A percentile compares a stretch with the other conserved stretches of the same genome.
phyloP scores from a whole-genome alignment of 1,284 basidiomycete genomes.

The Ceratobasidium sp. region DNA sequence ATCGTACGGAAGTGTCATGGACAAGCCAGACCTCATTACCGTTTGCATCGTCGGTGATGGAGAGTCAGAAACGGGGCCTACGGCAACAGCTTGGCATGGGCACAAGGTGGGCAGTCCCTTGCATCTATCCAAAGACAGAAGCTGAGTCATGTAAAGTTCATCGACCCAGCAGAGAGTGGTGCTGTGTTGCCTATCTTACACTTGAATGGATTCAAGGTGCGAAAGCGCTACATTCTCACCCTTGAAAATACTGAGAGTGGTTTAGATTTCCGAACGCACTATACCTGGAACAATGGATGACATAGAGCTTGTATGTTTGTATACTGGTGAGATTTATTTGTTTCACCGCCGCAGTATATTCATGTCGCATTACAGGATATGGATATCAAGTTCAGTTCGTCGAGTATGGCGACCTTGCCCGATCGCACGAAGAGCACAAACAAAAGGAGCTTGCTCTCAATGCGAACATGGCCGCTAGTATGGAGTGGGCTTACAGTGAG shows the following conservation, averaged over 20 bases:
- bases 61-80: conserved; percentile 89
- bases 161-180: conserved; percentile 92
- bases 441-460: conserved; percentile 60
- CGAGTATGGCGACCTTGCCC: conserved; percentile 70
- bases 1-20: conserved; percentile 89
- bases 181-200: conserved; percentile 91
- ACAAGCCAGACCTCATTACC: conserved; percentile 86
- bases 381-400: conserved; percentile 91
- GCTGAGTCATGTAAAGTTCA: conserved; percentile 65
- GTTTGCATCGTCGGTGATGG: conserved; percentile 88
- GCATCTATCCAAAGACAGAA: not conserved
- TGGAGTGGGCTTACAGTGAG: conserved; percentile 86
- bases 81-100: conserved; percentile 70
- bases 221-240: not conserved
- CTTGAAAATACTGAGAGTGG: conserved; percentile 57
- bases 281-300: conserved; percentile 93
- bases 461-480: conserved; percentile 75
- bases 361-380: conserved; percentile 69
- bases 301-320: conserved; percentile 79
- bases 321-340: conserved; percentile 63
- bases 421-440: conserved; percentile 70
- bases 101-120: conserved; percentile 65
- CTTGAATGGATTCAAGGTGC: conserved; percentile 65
- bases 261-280: conserved; percentile 89
- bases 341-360: not conserved